These are phyloP conservation scores for Aspergillus indologenus DNA, from an alignment of 495 filamentous ascomycete species.

Conservation along the genomic window DNA sequence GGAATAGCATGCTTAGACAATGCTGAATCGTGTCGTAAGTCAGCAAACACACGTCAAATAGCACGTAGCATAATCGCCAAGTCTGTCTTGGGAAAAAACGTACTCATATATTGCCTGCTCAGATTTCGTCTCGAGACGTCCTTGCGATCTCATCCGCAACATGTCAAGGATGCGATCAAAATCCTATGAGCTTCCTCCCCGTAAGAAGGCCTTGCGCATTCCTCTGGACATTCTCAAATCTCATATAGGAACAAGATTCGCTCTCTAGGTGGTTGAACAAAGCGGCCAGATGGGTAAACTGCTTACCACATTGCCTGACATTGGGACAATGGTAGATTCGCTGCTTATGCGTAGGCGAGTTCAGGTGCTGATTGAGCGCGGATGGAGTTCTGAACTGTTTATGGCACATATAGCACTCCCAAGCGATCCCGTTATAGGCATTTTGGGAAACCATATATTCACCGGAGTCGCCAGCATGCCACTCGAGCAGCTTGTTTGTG, in stretches of 20 bases:
- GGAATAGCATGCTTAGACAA: no score
- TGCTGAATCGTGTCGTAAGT: no score
- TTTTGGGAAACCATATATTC: conserved; percentile 20
- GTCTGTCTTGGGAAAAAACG: no score
- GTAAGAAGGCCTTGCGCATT: neutral
- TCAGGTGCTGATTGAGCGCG: conserved; percentile 34
- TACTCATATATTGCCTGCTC: neutral
- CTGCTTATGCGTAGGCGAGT: conserved; percentile 41
- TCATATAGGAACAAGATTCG: conserved; percentile 47
- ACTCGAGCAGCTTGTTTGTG: conserved; percentile 40
- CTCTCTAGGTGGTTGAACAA: conserved; percentile 57
- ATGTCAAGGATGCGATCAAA: neutral
- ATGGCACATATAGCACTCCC: conserved; percentile 49
- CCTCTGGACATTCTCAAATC: conserved; percentile 44
- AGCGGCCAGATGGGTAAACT: conserved; percentile 47
- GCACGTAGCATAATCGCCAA: no score
- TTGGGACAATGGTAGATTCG: conserved; percentile 55
- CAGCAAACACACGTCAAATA: no score
- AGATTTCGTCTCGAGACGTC: neutral
- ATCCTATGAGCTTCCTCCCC: neutral
- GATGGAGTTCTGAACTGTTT: conserved; percentile 22
- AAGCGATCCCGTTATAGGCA: conserved; percentile 38
- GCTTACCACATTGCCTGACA: conserved; percentile 29
- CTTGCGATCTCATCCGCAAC: neutral
- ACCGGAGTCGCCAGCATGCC: conserved; percentile 21